Conservation (phyloP, 2,329 filamentous ascomycete species). For the Fusarium praegraminearum region DNA sequence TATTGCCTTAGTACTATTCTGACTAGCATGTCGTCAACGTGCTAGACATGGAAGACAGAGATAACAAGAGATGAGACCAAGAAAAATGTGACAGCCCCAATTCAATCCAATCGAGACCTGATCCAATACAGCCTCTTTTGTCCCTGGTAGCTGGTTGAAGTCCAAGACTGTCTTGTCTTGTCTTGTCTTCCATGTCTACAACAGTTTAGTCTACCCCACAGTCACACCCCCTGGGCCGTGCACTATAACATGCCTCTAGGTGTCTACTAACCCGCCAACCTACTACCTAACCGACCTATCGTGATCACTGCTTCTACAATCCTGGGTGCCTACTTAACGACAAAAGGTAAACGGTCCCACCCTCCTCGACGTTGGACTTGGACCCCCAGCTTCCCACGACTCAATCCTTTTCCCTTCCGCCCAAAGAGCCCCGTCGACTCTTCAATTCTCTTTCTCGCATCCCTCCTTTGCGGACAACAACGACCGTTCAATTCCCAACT, state of each 20-base stretch:
- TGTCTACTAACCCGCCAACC: not conserved
- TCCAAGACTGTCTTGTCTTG: not conserved
- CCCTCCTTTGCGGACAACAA: constrained; percentile 21
- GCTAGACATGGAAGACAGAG: constrained; percentile 3
- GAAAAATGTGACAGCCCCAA: not conserved
- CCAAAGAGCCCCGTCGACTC: constrained; percentile 37
- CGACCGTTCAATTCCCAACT: constrained; percentile 18
- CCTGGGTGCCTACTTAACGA: constrained; percentile 12
- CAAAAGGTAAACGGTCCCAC: constrained; percentile 37
- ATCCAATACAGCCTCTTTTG: not conserved
- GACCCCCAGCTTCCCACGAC: constrained; percentile 47
- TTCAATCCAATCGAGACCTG: not conserved
- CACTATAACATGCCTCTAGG: constrained; percentile 25
- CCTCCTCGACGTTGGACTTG: constrained; percentile 44
- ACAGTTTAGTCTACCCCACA: constrained; percentile 43
- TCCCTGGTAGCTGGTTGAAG: not conserved
- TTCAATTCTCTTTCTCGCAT: constrained; percentile 39
- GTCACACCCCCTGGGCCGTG: constrained; percentile 42
- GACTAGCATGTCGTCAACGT: not conserved
- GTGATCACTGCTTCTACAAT: constrained; percentile 43
- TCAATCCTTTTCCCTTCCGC: constrained; percentile 38
- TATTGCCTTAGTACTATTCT: not conserved
- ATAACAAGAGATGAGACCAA: constrained; percentile 13
- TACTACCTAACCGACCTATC: constrained; percentile 39
- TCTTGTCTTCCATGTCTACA: not conserved